Evolutionary conservation across 495 filamentous ascomycete genomes (phyloP), one percentile per base, ranked within the genome.

Genomic region (Saxophila tyrrhenica): DNA sequence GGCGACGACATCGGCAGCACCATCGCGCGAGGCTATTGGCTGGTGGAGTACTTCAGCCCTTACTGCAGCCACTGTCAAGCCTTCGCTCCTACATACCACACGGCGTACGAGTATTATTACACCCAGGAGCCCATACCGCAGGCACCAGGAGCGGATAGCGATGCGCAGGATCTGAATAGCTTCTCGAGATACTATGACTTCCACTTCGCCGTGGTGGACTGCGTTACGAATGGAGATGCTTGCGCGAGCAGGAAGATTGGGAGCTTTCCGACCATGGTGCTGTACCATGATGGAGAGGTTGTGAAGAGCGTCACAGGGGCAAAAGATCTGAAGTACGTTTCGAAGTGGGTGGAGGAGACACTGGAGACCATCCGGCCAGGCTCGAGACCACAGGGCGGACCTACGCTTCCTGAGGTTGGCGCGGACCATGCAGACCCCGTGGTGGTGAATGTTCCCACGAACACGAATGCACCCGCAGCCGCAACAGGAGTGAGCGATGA

Each of bases 101-200:
- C 91, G 7, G 72, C 94, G 21, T 94, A 95, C 71, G 92, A 97
- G 68, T 96, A 81, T 70, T 95, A 96, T 72, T 95, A 90, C 68
- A 95, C 91, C 7, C 92, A 86, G n/a, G 82, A 86, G 62, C 83
- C 87, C 0, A 50, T 82, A 35, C 68, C 72, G 19, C 72, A 73
- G 60, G 66, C 70, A 22, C 56, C 70, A 17, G 73, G 73, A 25
- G 65, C 69, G 2, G 63, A 54, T 29, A 52, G 59, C 24, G 60
- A 52, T n/a, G 63, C 77, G 43, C 62, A 62, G n/a, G 77, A 77
- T n/a, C 41, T 79, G 32, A 83, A 84, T 60, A 75, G 77, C 0
- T 85, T 85, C 60, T 76, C 76, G 10, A 72, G 76, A 35, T 92
- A 82, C 67, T 97, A 96, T 67, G 79, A 94, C 68, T 90, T 97